phyloP scores from a whole-genome alignment of 768 basidiomycete species.

The Dentipellis sp. region DNA sequence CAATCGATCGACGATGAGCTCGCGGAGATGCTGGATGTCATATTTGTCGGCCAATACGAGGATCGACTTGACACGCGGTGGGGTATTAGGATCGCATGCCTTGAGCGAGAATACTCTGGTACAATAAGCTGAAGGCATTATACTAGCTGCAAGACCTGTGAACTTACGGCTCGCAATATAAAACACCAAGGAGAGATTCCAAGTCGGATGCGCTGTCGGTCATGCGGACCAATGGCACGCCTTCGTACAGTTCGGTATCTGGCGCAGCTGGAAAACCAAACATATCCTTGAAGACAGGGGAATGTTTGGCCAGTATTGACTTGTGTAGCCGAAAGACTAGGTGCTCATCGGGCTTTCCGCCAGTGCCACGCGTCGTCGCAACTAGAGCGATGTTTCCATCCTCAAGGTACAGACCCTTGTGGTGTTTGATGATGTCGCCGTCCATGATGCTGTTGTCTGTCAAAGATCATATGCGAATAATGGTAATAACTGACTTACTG shows the following conservation, averaged over 20 bases:
- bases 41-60: no score
- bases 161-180: not conserved
- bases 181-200: not conserved
- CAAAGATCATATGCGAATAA: no score
- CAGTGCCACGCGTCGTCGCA: not conserved
- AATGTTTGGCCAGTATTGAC: not conserved
- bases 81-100: no score
- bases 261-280: not conserved
- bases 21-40: no score
- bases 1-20: no score
- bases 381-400: not conserved
- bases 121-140: no score
- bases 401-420: not conserved
- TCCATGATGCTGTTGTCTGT: not conserved
- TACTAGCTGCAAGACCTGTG: not conserved
- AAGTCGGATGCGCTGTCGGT: not conserved
- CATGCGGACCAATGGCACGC: not conserved
- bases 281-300: not conserved
- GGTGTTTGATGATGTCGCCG: not conserved
- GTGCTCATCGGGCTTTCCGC: not conserved
- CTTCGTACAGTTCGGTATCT: not conserved
- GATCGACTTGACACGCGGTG: no score
- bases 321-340: not conserved
- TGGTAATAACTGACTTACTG: no score
- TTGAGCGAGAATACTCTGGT: no score